Evolutionary conservation across 2,329 filamentous ascomycete genomes (phyloP), one percentile per base, ranked within the genome.

Genomic region (Phialocephala sp.): DNA sequence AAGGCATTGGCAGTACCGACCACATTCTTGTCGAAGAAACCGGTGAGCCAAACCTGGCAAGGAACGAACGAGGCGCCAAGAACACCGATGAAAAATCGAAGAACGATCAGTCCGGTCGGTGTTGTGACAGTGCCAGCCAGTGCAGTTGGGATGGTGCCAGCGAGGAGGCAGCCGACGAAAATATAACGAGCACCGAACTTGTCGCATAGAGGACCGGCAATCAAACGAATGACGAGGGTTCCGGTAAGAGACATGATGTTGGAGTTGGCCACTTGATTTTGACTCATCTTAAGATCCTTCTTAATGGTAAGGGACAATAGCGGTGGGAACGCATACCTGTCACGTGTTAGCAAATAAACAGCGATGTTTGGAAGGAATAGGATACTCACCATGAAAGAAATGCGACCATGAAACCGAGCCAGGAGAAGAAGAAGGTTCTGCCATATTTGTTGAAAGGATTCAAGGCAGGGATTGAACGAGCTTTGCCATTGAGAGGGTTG

Each of bases 1-100:
- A 97, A 79, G 2, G 92, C 91, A 75, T 97, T 97, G 66, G 93
- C 91, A 9, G 92, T 94, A 56, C 94, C 94, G 24, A 97, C 91
- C 27, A 97, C 85, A 73, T 94, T 95, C 81, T 94, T 95, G 80
- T 97, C 93, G 76, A 93, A 97, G 82, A 97, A 97, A 0, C 89
- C 92, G 0, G 93, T 97, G 12, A 90, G 91, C 92, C 93, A 97
- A 9, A 97, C 94, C 76, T 96, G 93, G 77, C 93, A 97, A 18
- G 91, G 91, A 0, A 94, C 91, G 73, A 94, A 94, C 0, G 87
- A 86, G 1, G 89, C 90, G 37, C 91, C 91, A 0, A 94, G 85
- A 50, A 94, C 89, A 68, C 91, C 91, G 69, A 94, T 87, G 79
- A 94, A 94, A 82, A 94, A 94, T 41, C 91, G 87, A 52, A 91